These are phyloP conservation scores for Bisporella sp. DNA, from an alignment of 2,329 filamentous ascomycete species.

Conservation along the genomic window DNA sequence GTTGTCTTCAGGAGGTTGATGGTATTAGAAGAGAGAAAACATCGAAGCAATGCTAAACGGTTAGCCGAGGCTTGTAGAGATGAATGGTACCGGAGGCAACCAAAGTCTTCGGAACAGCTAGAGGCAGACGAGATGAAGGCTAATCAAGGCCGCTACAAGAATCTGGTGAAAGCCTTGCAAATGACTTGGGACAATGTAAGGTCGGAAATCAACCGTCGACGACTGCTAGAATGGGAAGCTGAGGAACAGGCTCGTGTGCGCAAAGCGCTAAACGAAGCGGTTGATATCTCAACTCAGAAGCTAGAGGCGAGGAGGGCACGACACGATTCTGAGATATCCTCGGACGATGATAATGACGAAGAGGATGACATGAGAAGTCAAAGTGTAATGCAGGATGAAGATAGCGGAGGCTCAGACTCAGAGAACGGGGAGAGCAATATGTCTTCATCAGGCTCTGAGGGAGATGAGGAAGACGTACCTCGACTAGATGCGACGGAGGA, in stretches of 20 bases:
- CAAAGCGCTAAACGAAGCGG: slow-evolving; percentile 66
- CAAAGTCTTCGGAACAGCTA: slow-evolving; percentile 73
- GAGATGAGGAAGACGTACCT: slow-evolving; percentile 36
- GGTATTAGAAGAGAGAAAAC: slow-evolving; percentile 68
- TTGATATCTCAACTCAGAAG: slow-evolving; percentile 64
- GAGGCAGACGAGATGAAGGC: slow-evolving; percentile 68
- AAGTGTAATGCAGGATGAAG: slow-evolving; percentile 24
- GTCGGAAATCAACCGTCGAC: slow-evolving; percentile 51
- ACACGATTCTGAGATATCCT: slow-evolving; percentile 42
- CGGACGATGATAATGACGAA: slow-evolving; percentile 32
- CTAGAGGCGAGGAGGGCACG: slow-evolving; percentile 53
- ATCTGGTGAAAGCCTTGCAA: slow-evolving; percentile 52
- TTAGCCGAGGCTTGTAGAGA: slow-evolving; percentile 73
- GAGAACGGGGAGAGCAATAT: slow-evolving; percentile 47
- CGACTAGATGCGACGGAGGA: slow-evolving; percentile 46
- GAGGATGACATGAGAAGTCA: slow-evolving; percentile 22
- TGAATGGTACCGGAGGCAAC: slow-evolving; percentile 66
- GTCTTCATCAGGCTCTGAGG: slow-evolving; percentile 57
- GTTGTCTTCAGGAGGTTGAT: slow-evolving; percentile 76
- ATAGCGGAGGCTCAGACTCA: slow-evolving; percentile 37
- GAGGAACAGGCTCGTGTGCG: slow-evolving; percentile 57
- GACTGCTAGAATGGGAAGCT: slow-evolving; percentile 56
- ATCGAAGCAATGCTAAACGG: slow-evolving; percentile 70
- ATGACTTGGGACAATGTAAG: slow-evolving; percentile 60
- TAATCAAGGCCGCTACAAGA: slow-evolving; percentile 62